These are phyloP conservation scores for Acarospora socialis DNA, from an alignment of 2,329 filamentous ascomycete species.

Conservation along the genomic window DNA sequence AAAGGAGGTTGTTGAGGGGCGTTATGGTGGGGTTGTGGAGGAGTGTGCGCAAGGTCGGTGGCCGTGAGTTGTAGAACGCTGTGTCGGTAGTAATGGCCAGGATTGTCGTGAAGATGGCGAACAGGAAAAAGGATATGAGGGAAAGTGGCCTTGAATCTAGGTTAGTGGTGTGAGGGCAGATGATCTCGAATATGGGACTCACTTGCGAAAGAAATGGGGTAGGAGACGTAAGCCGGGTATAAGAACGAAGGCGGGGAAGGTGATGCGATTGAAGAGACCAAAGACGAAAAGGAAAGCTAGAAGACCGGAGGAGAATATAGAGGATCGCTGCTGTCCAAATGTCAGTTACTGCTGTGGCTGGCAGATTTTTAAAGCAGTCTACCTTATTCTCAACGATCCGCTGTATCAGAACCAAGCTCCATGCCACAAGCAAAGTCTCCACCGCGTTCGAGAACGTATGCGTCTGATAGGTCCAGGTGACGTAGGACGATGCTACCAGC, in stretches of 20 bases:
- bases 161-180: conserved; percentile 22
- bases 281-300: conserved; percentile 72
- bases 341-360: conserved; percentile 15
- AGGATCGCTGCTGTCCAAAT: conserved; percentile 50
- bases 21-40: conserved; percentile 55
- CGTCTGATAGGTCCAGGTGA: conserved; percentile 97
- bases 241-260: conserved; percentile 83
- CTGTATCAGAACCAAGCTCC: conserved; percentile 83
- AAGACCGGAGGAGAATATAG: conserved; percentile 58
- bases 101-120: conserved; percentile 52
- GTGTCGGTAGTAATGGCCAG: conserved; percentile 75
- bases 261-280: conserved; percentile 91
- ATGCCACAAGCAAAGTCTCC: conserved; percentile 82
- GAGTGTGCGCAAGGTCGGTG: conserved; percentile 35
- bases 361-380: conserved; percentile 9
- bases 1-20: conserved; percentile 62
- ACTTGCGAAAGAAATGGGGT: conserved; percentile 72
- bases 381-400: conserved; percentile 71
- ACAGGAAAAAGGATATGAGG: conserved; percentile 48
- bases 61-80: conserved; percentile 51
- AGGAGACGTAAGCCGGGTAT: conserved; percentile 72
- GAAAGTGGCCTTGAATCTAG: conserved; percentile 35
- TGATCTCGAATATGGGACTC: neutral
- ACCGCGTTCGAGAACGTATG: conserved; percentile 98
- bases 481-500: conserved; percentile 87